Evolutionary conservation across 1,139 yeast species (phyloP).

Genomic region (Yarrowia galli): DNA sequence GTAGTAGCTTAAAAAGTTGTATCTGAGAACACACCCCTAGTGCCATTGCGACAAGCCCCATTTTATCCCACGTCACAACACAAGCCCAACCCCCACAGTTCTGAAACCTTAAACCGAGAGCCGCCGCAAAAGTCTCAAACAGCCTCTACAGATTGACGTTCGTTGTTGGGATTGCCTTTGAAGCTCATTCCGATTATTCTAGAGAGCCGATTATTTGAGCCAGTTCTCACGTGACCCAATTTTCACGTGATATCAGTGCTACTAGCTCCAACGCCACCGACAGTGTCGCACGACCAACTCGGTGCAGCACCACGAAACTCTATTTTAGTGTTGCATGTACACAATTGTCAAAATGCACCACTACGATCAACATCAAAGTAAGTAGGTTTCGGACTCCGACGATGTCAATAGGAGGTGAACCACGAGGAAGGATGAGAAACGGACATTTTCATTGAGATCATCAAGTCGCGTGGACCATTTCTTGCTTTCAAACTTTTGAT

Average conservation of each 20-base stretch:
- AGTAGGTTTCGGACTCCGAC: slow-evolving; percentile 22
- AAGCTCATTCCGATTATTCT: too few species aligned
- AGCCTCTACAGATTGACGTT: too few species aligned
- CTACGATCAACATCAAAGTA: background rate
- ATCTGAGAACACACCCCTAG: too few species aligned
- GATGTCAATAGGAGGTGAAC: background rate
- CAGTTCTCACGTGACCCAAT: background rate
- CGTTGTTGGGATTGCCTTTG: too few species aligned
- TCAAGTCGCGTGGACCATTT: too few species aligned
- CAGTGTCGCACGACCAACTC: slow-evolving; percentile 1
- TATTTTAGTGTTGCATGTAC: slow-evolving; percentile 1
- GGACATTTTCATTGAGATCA: too few species aligned
- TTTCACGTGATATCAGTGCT: background rate
- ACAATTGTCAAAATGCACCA: background rate
- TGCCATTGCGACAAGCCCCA: too few species aligned
- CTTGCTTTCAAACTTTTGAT: background rate
- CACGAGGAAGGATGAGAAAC: background rate
- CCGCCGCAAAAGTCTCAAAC: background rate
- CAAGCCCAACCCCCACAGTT: background rate
- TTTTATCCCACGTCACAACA: background rate
- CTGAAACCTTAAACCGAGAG: background rate
- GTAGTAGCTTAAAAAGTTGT: too few species aligned
- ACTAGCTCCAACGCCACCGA: background rate
- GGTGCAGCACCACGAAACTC: background rate
- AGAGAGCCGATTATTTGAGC: too few species aligned